phyloP scores from a whole-genome alignment of 1,139 yeast genomes.

The Taphrina sp. region DNA sequence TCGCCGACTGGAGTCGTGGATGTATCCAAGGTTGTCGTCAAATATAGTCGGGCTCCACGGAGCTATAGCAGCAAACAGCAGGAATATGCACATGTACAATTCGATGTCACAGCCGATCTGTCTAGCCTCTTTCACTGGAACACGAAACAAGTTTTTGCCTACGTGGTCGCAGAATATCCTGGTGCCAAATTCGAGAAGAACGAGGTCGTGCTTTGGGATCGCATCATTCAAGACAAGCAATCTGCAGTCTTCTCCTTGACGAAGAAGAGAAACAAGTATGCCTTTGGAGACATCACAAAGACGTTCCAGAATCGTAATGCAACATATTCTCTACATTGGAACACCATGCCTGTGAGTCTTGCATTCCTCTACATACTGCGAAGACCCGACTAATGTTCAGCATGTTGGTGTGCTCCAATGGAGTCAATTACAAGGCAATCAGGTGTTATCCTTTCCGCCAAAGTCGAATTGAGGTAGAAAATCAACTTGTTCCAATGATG shows the following conservation, averaged over 20 bases:
- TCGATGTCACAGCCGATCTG: constrained; percentile 64
- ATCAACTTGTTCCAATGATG: too few species aligned
- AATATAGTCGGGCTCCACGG: constrained; percentile 71
- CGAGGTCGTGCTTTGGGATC: constrained; percentile 88
- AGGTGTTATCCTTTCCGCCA: constrained; percentile 34
- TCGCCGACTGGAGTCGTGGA: constrained; percentile 4
- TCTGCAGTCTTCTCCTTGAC: constrained; percentile 51
- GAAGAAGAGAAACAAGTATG: constrained; percentile 67
- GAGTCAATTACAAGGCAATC: constrained; percentile 33
- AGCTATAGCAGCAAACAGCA: constrained; percentile 67
- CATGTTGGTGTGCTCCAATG: constrained; percentile 72
- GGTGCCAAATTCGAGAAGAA: constrained; percentile 45
- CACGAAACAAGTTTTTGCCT: constrained; percentile 89
- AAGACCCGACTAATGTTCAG: background rate
- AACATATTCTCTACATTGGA: constrained; percentile 75
- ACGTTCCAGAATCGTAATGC: constrained; percentile 57
- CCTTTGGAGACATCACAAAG: constrained; percentile 77
- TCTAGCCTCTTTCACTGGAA: constrained; percentile 89
- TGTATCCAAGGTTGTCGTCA: constrained; percentile 43
- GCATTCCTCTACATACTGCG: background rate
- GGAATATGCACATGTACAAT: constrained; percentile 70
- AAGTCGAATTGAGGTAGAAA: background rate
- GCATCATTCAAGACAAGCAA: constrained; percentile 60
- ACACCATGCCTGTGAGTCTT: constrained; percentile 66
- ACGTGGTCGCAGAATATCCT: constrained; percentile 60